Base-by-base conservation (phyloP, 805 yeast genomes). In the Candida chilensis region DNA sequence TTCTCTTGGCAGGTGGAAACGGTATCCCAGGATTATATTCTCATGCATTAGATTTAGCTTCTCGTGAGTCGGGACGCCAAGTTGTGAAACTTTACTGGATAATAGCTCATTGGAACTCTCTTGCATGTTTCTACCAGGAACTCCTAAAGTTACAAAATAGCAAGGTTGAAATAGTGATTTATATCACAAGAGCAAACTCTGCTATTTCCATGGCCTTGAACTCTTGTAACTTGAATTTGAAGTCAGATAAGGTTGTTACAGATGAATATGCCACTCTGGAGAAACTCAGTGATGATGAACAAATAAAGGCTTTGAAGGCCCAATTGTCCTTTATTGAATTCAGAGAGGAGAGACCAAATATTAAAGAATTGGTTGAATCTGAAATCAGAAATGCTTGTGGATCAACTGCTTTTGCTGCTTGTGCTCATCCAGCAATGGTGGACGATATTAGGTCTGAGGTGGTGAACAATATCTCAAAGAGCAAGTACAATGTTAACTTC, bases 1-100 rank as follows among this genome's bases (percentile, higher is more conserved):
- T 78, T 5, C 63, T 78, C 27, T 37, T 81, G 16, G 80, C 88
- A 5, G 88, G 86, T 28, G 90, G 92, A 18, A 74, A 74, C 32
- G 92, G 92, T 32, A 60, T 82, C 30, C 77, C 90, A 1, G 83
- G 76, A 15, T 52, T 65, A 16, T 50, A 54, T 28, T 58, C 63
- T 13, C 66, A 64, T 39, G 64, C 61, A 22, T 8, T 15, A 22
- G 13, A 22, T 22, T 22, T 22, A 15, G 25, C 25, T 7, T 22
- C 25, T n/a, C 11, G 13, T n/a, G 6, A 7, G 6, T 7, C 13
- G 6, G 25, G 13, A 7, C 8, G 13, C 6, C 25, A 22, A 8
- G 6, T 7, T 11, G 7, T 22, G 12, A 22, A 22, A n/a, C 12
- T 22, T 6, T 22, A 48, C 3, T 61, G 68, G 68, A 49, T 58